phyloP scores from a whole-genome alignment of 371 early-diverging fungal species.

The Mucor circinelloides region DNA sequence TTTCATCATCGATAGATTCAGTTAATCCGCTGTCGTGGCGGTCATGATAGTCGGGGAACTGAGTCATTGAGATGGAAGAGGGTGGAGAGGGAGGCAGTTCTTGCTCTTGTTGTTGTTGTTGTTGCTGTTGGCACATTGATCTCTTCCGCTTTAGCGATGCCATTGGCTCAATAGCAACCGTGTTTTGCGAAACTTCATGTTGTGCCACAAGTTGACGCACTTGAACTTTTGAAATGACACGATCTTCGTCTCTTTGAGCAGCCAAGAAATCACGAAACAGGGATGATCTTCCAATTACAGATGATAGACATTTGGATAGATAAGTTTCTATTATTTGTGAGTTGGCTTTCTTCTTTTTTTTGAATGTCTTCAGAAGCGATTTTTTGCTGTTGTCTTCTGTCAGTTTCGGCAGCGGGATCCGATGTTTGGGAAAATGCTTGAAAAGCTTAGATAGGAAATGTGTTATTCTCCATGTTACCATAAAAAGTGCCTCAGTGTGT shows the following conservation, averaged over 20 bases:
- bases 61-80: slow-evolving; percentile 5
- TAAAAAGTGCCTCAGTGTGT: not conserved
- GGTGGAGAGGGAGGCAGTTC: slow-evolving; percentile 8
- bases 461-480: slow-evolving; percentile 9
- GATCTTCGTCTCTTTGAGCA: slow-evolving; percentile 51
- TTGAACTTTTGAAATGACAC: slow-evolving; percentile 20
- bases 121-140: not conserved
- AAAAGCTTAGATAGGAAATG: slow-evolving; percentile 18
- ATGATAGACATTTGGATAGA: slow-evolving; percentile 28
- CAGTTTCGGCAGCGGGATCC: slow-evolving; percentile 25
- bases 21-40: not conserved
- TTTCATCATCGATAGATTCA: not conserved
- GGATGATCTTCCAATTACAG: slow-evolving; percentile 31
- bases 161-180: not conserved
- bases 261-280: slow-evolving; percentile 50
- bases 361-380: not conserved
- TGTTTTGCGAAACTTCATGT: slow-evolving; percentile 10
- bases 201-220: slow-evolving; percentile 19
- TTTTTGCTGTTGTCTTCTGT: not conserved
- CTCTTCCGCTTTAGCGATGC: slow-evolving; percentile 10
- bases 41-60: not conserved
- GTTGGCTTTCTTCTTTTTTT: slow-evolving; percentile 30
- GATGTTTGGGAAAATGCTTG: slow-evolving; percentile 24
- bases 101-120: not conserved
- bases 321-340: slow-evolving; percentile 44